Evolutionary conservation across 176 grass and related monocot species (phyloP).

Genomic region (Carex pumila): DNA sequence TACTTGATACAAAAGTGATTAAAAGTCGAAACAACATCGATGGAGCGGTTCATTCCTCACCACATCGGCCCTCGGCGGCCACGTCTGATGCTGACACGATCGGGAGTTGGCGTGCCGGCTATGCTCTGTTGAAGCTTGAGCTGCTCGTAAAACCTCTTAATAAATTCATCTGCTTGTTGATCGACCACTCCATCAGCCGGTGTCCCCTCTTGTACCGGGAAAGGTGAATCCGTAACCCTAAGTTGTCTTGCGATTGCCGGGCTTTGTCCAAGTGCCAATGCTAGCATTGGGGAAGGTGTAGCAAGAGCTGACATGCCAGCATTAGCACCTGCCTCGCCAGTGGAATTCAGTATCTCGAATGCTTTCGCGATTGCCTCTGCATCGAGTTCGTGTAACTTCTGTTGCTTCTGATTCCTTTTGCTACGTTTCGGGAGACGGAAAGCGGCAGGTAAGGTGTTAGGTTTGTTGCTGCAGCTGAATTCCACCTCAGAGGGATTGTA

Average conservation of each 20-base stretch:
- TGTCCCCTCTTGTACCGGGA: conserved; percentile 43
- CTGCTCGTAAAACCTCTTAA: conserved; percentile 65
- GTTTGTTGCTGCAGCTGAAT: conserved; percentile 92
- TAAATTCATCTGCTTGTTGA: conserved; percentile 51
- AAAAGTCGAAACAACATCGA: neutral
- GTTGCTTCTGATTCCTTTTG: neutral
- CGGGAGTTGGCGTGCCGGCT: conserved; percentile 38
- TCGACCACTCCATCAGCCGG: conserved; percentile 41
- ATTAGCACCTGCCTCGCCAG: neutral
- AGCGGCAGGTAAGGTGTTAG: conserved; percentile 18
- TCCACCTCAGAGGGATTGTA: conserved; percentile 50
- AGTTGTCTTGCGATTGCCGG: conserved; percentile 41
- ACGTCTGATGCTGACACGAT: conserved; percentile 21
- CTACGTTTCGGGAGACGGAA: conserved; percentile 28
- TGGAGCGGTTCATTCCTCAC: neutral
- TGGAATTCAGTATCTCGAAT: conserved; percentile 60
- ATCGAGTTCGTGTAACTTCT: conserved; percentile 22
- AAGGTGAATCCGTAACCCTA: conserved; percentile 86
- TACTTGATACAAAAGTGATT: neutral
- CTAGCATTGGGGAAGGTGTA: conserved; percentile 54
- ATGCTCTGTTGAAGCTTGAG: conserved; percentile 47
- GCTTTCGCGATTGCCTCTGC: conserved; percentile 37
- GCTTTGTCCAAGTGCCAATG: conserved; percentile 45
- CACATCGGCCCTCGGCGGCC: neutral
- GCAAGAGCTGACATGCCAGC: neutral